A percentile compares a stretch with the other conserved stretches of the same genome.
Conservation (phyloP, 2,329 filamentous ascomycete genomes). For the Neocatenulostroma microsporum region DNA sequence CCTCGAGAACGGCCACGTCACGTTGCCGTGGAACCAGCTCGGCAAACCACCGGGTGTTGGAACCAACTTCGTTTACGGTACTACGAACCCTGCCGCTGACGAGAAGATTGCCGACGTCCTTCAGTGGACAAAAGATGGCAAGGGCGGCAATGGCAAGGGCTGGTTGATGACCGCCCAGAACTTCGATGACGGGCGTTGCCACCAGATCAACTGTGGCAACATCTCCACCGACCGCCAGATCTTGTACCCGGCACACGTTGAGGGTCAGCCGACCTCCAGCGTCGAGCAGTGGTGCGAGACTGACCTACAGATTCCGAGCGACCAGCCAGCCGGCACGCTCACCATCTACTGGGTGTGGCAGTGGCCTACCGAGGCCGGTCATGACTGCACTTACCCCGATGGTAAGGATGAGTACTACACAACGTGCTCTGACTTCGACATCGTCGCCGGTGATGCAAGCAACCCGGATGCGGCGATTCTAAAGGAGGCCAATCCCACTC, state of each 20-base stretch:
- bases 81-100: conserved; percentile 40
- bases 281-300: conserved; percentile 70
- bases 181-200: conserved; percentile 88
- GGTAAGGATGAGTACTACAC: conserved; percentile 53
- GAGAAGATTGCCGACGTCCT: conserved; percentile 61
- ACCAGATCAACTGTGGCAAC: conserved; percentile 59
- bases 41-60: conserved; percentile 40
- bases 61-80: conserved; percentile 44
- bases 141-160: conserved; percentile 71
- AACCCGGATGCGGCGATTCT: conserved; percentile 10
- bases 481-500: conserved; percentile 10
- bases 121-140: conserved; percentile 72
- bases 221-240: conserved; percentile 55
- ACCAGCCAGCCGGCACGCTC: conserved; percentile 56
- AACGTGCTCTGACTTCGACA: conserved; percentile 49
- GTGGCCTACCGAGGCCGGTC: conserved; percentile 56
- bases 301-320: conserved; percentile 64
- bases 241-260: conserved; percentile 48
- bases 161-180: conserved; percentile 66
- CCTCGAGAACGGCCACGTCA: conserved; percentile 45
- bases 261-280: conserved; percentile 38
- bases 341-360: conserved; percentile 97
- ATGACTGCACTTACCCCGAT: conserved; percentile 38
- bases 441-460: conserved; percentile 31
- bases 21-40: conserved; percentile 32